A percentile compares a stretch with the other conserved stretches of the same genome.
Conservation (phyloP, 768 basidiomycete species). For the Collybiopsis confluens region DNA sequence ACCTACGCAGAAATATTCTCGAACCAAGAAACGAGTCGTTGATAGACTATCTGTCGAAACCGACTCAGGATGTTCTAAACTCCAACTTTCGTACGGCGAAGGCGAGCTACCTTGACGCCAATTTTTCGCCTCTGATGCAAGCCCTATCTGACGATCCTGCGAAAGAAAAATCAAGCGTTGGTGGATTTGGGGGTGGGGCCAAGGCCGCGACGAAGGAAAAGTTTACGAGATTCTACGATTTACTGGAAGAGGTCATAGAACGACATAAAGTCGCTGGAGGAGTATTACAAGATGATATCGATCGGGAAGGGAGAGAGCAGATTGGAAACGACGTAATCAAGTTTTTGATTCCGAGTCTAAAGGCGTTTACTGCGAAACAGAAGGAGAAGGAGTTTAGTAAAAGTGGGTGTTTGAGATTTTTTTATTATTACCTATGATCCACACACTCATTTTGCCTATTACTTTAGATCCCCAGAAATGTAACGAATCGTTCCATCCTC, state of each 20-base stretch:
- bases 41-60: slow-evolving; percentile 50
- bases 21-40: slow-evolving; percentile 51
- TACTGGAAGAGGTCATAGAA: slow-evolving; percentile 76
- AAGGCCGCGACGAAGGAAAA: slow-evolving; percentile 65
- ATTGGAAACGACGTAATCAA: slow-evolving; percentile 73
- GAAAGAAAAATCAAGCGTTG: slow-evolving; percentile 45
- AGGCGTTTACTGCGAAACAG: slow-evolving; percentile 71
- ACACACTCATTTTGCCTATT: too few relatives aligned
- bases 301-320: slow-evolving; percentile 40
- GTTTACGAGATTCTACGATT: slow-evolving; percentile 76
- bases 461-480: too few relatives aligned
- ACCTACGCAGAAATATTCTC: slow-evolving; percentile 59
- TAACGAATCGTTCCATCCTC: too few relatives aligned
- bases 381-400: slow-evolving; percentile 82
- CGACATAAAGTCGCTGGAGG: slow-evolving; percentile 58
- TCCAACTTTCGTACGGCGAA: slow-evolving; percentile 78
- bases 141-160: slow-evolving; percentile 53
- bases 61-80: slow-evolving; percentile 59
- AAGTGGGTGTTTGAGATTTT: slow-evolving; percentile 41
- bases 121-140: slow-evolving; percentile 77
- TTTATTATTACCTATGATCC: too few relatives aligned
- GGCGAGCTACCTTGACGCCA: slow-evolving; percentile 79
- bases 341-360: slow-evolving; percentile 70
- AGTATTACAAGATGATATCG: slow-evolving; percentile 69
- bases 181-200: slow-evolving; percentile 23